Evolutionary conservation across 495 filamentous ascomycete genomes (phyloP).

Genomic region (Xylaria sp.): DNA sequence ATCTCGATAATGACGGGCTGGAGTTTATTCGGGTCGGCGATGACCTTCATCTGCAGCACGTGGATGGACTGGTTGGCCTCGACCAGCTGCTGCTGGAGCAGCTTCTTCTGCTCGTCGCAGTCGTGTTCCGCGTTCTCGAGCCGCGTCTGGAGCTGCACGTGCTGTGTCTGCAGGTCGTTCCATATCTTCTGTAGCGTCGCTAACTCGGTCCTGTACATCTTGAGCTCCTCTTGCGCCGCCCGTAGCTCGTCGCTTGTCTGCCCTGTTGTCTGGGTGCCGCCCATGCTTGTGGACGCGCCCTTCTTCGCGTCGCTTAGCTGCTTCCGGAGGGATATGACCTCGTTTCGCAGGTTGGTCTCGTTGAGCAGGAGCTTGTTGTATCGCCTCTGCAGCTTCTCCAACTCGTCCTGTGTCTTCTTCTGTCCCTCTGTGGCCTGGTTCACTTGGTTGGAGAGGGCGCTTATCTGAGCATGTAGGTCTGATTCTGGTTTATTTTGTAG

Average conservation of each 20-base stretch:
- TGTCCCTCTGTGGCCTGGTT: neutral
- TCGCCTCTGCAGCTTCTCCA: neutral
- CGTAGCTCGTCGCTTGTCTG: neutral
- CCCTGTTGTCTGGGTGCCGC: neutral
- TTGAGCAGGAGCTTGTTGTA: neutral
- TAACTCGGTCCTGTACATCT: neutral
- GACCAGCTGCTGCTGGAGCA: slow-evolving; percentile 27
- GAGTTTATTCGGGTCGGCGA: slow-evolving; percentile 32
- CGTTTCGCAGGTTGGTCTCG: slow-evolving; percentile 11
- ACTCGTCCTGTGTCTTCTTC: neutral
- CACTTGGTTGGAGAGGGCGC: neutral
- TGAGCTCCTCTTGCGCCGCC: neutral
- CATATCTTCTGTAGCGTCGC: slow-evolving; percentile 2
- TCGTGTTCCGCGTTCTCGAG: slow-evolving; percentile 3
- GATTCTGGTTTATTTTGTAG: neutral
- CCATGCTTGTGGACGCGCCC: neutral
- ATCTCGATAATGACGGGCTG: slow-evolving; percentile 33
- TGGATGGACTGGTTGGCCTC: slow-evolving; percentile 21
- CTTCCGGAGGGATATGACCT: neutral
- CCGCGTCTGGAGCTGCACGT: slow-evolving; percentile 26
- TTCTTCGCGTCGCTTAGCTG: neutral
- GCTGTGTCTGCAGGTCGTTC: slow-evolving; percentile 18
- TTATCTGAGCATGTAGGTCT: neutral
- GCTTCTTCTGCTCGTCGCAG: slow-evolving; percentile 30
- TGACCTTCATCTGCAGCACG: slow-evolving; percentile 26